A percentile compares a stretch with the other conserved stretches of the same genome.
These are phyloP conservation scores for Sarocladium kiliense DNA, from an alignment of 2,329 filamentous ascomycete genomes.

Conservation along the genomic window DNA sequence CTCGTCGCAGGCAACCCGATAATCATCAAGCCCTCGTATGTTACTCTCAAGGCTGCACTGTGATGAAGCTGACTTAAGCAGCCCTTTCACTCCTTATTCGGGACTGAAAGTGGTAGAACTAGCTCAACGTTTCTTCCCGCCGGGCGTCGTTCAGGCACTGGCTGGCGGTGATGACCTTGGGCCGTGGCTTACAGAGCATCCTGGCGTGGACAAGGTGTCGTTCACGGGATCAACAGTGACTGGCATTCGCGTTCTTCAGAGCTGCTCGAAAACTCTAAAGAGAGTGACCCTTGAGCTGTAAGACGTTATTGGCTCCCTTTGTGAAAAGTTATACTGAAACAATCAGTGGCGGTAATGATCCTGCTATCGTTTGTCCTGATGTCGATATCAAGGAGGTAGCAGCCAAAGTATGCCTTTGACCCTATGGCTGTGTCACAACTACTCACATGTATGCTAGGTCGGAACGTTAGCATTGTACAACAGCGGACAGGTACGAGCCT, in stretches of 20 bases:
- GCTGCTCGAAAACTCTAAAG: slow-evolving; percentile 53
- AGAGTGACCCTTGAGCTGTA: slow-evolving; percentile 53
- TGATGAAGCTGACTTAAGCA: background rate
- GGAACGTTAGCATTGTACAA: slow-evolving; percentile 4
- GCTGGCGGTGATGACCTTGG: slow-evolving; percentile 57
- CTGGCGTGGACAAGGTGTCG: slow-evolving; percentile 54
- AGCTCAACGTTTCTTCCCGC: slow-evolving; percentile 51
- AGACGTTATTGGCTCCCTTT: background rate
- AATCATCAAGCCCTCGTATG: slow-evolving; percentile 48
- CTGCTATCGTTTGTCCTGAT: background rate
- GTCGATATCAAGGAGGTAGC: background rate
- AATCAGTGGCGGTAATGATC: background rate
- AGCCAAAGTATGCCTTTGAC: slow-evolving; percentile 24
- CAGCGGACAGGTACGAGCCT: background rate
- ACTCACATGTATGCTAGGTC: background rate
- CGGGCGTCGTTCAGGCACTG: slow-evolving; percentile 57
- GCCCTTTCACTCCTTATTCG: slow-evolving; percentile 51
- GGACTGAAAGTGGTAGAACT: slow-evolving; percentile 57
- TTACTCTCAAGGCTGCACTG: background rate
- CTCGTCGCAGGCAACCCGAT: slow-evolving; percentile 51
- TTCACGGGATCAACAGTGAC: slow-evolving; percentile 59
- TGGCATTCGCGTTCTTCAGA: slow-evolving; percentile 56
- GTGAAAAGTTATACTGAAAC: background rate
- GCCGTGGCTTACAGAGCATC: slow-evolving; percentile 53
- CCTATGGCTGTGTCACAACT: background rate